A percentile compares a stretch with the other conserved stretches of the same genome.
Evolutionary conservation across 2,329 filamentous ascomycete species (phyloP).

Genomic region (Catunica adiposa): DNA sequence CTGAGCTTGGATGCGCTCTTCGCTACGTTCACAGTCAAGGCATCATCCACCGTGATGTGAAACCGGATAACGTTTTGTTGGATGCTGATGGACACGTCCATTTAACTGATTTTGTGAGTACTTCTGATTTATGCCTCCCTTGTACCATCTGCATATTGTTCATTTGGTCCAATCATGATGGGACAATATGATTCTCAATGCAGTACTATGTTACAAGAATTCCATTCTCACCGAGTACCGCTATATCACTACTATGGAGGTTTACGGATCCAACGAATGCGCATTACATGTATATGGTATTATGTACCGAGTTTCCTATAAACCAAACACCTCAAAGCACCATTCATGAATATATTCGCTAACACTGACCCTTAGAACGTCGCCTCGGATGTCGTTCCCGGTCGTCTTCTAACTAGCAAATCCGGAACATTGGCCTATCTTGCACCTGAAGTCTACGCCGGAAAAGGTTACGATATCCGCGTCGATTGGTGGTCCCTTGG

Average conservation of each 20-base stretch:
- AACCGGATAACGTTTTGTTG: constrained; percentile 79
- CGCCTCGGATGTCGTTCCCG: constrained; percentile 75
- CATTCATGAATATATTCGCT: constrained; percentile 18
- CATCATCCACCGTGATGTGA: constrained; percentile 82
- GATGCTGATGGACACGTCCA: constrained; percentile 89
- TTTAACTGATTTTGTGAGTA: constrained; percentile 83
- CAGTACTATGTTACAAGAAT: no score
- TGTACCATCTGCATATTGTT: neutral
- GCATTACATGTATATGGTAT: neutral
- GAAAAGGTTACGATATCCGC: constrained; percentile 72
- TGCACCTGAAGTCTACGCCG: constrained; percentile 85
- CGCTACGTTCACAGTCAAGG: constrained; percentile 72
- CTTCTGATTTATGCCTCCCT: neutral
- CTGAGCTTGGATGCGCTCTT: constrained; percentile 80
- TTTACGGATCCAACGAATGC: neutral
- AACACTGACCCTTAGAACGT: constrained; percentile 53
- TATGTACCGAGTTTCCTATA: neutral
- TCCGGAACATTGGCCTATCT: constrained; percentile 93
- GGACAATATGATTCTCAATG: neutral
- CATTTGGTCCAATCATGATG: neutral
- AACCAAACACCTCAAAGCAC: neutral
- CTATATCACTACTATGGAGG: no score
- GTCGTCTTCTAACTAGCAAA: constrained; percentile 78
- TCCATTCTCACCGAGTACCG: no score
- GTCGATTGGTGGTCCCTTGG: constrained; percentile 98